Evolutionary conservation across 352 stramenopile species (phyloP).

Genomic region (Pythium sp.): DNA sequence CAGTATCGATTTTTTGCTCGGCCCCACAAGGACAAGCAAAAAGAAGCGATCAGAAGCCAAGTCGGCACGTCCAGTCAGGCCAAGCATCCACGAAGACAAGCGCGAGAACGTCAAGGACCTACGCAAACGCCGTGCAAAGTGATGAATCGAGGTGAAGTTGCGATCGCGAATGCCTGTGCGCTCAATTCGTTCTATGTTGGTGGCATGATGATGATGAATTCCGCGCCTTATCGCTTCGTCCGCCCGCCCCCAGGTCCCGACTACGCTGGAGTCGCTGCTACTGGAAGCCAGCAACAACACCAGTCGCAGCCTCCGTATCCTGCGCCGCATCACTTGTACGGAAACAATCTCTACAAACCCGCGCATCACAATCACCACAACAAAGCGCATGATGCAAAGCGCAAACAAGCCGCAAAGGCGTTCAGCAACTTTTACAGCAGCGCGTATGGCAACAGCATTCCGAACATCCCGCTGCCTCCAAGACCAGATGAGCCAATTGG

Average conservation of each 20-base stretch:
- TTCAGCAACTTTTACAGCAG: conserved; percentile 3
- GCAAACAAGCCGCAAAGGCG: background rate
- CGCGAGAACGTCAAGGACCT: background rate
- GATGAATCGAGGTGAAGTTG: conserved; percentile 35
- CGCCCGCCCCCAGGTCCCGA: background rate
- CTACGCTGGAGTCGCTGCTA: background rate
- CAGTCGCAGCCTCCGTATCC: conserved; percentile 11
- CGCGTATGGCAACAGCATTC: conserved; percentile 11
- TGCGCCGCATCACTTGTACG: conserved; percentile 14
- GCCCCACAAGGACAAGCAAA: background rate
- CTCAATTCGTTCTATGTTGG: conserved; percentile 22
- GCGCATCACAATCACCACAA: background rate
- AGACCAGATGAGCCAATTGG: background rate
- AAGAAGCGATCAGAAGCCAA: background rate
- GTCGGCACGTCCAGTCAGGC: background rate
- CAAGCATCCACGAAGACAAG: background rate
- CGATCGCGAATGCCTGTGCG: conserved; percentile 31
- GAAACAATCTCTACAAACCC: conserved; percentile 1
- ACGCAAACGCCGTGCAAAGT: background rate
- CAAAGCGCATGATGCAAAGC: background rate
- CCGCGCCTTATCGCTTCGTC: background rate
- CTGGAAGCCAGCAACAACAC: background rate
- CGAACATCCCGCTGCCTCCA: background rate
- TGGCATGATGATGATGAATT: conserved; percentile 7
- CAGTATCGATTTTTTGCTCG: conserved; percentile 5